Evolutionary conservation across 257 asterid species (phyloP).

Genomic region (Rehmannia glutinosa): DNA sequence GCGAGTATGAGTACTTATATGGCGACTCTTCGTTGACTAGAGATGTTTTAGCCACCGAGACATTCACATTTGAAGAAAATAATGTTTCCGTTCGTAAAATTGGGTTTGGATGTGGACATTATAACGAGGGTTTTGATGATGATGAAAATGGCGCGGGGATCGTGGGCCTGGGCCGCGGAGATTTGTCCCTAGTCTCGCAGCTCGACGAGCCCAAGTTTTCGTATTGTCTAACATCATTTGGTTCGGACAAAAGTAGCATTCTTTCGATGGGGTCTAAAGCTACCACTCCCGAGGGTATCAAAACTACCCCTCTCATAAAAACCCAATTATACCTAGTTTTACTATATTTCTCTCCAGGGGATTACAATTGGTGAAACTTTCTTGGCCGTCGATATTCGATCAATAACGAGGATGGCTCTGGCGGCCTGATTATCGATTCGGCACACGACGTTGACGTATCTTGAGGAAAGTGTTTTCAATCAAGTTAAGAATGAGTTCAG

Average conservation of each 20-base stretch:
- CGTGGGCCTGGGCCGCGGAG: conserved; percentile 61
- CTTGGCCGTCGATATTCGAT: conserved; percentile 23
- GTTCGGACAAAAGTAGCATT: conserved; percentile 27
- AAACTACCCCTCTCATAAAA: conserved; percentile 35
- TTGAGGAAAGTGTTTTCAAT: conserved; percentile 30
- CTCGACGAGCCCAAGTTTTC: conserved; percentile 46
- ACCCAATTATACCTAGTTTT: conserved; percentile 28
- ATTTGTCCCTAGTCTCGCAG: conserved; percentile 54
- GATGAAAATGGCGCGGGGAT: conserved; percentile 48
- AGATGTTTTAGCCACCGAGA: conserved; percentile 45
- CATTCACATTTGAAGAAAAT: conserved; percentile 37
- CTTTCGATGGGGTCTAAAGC: conserved; percentile 50
- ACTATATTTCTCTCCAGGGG: conserved; percentile 45
- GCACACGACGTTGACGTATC: conserved; percentile 47
- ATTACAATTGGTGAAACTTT: conserved; percentile 41
- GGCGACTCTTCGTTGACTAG: conserved; percentile 43
- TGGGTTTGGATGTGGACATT: conserved; percentile 54
- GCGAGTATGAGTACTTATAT: conserved; percentile 44
- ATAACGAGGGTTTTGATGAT: conserved; percentile 35
- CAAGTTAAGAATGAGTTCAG: conserved; percentile 31
- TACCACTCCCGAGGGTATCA: not conserved
- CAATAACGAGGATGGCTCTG: conserved; percentile 36
- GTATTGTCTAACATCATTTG: conserved; percentile 46
- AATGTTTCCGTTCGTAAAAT: conserved; percentile 27
- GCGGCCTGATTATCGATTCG: conserved; percentile 46